Evolutionary conservation across 495 filamentous ascomycete genomes (phyloP).

Genomic region (Annulohypoxylon moriforme): DNA sequence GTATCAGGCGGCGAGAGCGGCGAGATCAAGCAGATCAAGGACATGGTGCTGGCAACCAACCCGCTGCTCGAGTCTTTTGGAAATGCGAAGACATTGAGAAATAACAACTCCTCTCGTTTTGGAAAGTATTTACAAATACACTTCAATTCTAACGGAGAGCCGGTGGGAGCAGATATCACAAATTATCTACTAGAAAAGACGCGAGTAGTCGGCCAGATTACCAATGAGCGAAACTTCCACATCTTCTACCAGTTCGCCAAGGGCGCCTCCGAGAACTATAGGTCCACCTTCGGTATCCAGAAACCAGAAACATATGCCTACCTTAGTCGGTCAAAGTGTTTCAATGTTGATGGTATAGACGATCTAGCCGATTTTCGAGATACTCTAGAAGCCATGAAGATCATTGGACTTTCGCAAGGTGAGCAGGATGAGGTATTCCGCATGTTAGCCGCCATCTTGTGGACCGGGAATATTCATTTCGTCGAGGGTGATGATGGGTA

Average conservation of each 20-base stretch:
- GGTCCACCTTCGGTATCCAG: conserved; percentile 88
- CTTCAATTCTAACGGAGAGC: conserved; percentile 93
- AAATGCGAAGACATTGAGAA: conserved; percentile 96
- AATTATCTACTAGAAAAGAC: conserved; percentile 98
- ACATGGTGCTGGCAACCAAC: conserved; percentile 99
- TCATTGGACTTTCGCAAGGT: conserved; percentile 86
- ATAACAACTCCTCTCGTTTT: conserved; percentile 98
- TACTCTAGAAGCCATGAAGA: conserved; percentile 91
- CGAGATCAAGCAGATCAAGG: conserved; percentile 97
- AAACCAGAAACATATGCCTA: conserved; percentile 95
- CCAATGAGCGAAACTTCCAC: conserved; percentile 97
- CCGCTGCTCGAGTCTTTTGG: conserved; percentile 97
- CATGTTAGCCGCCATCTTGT: conserved; percentile 91
- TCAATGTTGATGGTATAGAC: conserved; percentile 92
- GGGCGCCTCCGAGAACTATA: conserved; percentile 85
- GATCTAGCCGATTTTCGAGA: conserved; percentile 91
- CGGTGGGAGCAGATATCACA: conserved; percentile 95
- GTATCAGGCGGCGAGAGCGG: conserved; percentile 89
- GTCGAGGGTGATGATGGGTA: conserved; percentile 89
- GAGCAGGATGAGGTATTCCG: conserved; percentile 98
- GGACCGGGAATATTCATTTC: conserved; percentile 95
- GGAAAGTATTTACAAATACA: conserved; percentile 98
- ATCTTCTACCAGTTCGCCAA: conserved; percentile 99
- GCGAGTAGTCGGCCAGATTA: conserved; percentile 94
- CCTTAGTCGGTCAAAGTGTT: conserved; percentile 92